These are phyloP conservation scores for Naganishia vaughanmartiniae DNA, from an alignment of 768 basidiomycete genomes.

Conservation along the genomic window DNA sequence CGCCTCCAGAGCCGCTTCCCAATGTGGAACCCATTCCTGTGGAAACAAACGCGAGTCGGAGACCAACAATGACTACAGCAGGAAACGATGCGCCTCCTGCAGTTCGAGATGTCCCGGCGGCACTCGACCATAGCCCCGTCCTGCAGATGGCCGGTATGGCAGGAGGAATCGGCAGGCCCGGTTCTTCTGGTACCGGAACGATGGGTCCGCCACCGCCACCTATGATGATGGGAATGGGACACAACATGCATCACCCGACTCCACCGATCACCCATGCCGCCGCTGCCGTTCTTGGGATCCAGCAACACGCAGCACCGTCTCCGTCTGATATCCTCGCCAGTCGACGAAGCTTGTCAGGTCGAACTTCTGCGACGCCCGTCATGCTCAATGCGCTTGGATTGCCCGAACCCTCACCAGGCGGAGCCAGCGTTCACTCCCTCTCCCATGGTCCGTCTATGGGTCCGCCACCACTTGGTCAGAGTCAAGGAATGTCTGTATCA, in stretches of 20 bases:
- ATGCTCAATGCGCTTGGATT: not conserved
- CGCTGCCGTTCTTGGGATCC: not conserved
- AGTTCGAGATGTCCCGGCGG: not conserved
- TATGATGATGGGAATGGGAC: not conserved
- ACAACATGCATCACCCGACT: not conserved
- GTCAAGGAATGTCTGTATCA: not conserved
- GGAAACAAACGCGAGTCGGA: not conserved
- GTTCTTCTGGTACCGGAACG: slow-evolving; percentile 6
- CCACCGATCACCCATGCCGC: not conserved
- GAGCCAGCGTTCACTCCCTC: not conserved
- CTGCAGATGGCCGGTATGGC: not conserved
- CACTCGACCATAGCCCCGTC: not conserved
- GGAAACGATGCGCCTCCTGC: not conserved
- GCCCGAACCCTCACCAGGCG: not conserved
- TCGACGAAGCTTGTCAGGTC: not conserved
- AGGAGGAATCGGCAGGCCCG: not conserved
- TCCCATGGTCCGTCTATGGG: not conserved
- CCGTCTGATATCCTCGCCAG: not conserved
- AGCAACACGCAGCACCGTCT: not conserved
- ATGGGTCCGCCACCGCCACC: slow-evolving; percentile 23
- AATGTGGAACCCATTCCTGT: not conserved
- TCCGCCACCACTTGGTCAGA: not conserved
- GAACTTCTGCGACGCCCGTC: not conserved
- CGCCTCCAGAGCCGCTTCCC: not conserved
- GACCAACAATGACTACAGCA: not conserved